These are phyloP conservation scores for Capsella bursapastoris DNA, from an alignment of 345 rosid genomes.

Conservation along the genomic window DNA sequence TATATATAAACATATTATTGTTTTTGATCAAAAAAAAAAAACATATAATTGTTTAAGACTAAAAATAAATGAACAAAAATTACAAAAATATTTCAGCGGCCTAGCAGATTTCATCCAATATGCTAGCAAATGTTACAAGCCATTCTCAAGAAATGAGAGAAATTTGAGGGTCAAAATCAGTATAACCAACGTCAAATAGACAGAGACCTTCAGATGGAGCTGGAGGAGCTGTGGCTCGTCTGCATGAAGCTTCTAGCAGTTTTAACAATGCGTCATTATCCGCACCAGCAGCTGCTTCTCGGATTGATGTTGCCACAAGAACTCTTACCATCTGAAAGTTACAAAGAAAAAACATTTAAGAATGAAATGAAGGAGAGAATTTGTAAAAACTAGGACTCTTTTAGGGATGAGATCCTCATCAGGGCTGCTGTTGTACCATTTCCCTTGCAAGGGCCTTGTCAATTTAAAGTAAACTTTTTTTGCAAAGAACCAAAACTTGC, in stretches of 20 bases:
- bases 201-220: slow-evolving; percentile 91
- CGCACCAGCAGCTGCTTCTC: slow-evolving; percentile 96
- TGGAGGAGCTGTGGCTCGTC: slow-evolving; percentile 96
- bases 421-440: slow-evolving; percentile 1
- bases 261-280: slow-evolving; percentile 72
- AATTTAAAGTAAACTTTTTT: neutral
- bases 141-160: too few species aligned
- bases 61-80: too few species aligned
- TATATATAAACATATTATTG: too few species aligned
- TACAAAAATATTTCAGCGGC: too few species aligned
- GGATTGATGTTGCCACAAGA: slow-evolving; percentile 82
- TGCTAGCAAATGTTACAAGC: too few species aligned
- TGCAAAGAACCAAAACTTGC: neutral
- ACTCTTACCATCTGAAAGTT: slow-evolving; percentile 82
- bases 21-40: too few species aligned
- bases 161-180: slow-evolving; percentile 22
- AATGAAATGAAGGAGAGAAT: neutral
- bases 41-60: too few species aligned
- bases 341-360: neutral
- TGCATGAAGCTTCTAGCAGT: slow-evolving; percentile 78
- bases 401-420: neutral
- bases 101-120: too few species aligned
- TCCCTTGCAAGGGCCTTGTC: neutral
- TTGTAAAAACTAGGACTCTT: slow-evolving; percentile 8
- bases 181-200: slow-evolving; percentile 80